Conservation (phyloP, 1,284 basidiomycete genomes). For the Peniophora sp. region DNA sequence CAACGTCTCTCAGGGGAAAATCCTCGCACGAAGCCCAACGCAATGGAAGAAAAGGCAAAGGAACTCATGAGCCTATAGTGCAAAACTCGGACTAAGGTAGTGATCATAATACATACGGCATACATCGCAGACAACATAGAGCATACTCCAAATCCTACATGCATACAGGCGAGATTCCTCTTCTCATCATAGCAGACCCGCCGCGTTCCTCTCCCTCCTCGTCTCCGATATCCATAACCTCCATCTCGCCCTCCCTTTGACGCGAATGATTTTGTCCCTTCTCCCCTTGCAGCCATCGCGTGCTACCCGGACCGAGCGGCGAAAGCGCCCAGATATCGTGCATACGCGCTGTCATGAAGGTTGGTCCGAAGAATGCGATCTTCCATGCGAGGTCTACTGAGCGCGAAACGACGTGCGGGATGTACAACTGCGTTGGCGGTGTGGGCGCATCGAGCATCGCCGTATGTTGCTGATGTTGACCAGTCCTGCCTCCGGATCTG, state of each 20-base stretch:
- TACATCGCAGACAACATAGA: too few species aligned
- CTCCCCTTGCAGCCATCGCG: not conserved
- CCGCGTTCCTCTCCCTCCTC: not conserved
- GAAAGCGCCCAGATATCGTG: constrained; percentile 13
- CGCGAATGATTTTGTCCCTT: constrained; percentile 4
- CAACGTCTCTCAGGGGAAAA: too few species aligned
- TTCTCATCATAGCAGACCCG: not conserved
- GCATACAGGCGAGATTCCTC: constrained; percentile 37
- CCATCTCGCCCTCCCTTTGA: constrained; percentile 2
- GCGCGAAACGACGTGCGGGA: constrained; percentile 11
- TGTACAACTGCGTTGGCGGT: constrained; percentile 1
- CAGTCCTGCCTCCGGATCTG: not conserved
- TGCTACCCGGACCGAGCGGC: constrained; percentile 4
- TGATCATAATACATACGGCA: too few species aligned
- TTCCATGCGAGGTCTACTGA: constrained; percentile 13
- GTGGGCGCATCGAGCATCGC: not conserved
- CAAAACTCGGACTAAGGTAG: too few species aligned
- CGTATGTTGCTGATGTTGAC: not conserved
- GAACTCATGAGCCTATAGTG: too few species aligned
- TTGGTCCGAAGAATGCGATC: constrained; percentile 13
- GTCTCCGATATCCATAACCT: not conserved
- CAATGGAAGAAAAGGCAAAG: too few species aligned
- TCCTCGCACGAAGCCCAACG: too few species aligned
- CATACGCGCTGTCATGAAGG: constrained; percentile 13
- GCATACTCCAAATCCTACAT: constrained; percentile 18